These are phyloP conservation scores for Theobroma grandiflorum DNA, from an alignment of 441 rosid species.

Conservation along the genomic window DNA sequence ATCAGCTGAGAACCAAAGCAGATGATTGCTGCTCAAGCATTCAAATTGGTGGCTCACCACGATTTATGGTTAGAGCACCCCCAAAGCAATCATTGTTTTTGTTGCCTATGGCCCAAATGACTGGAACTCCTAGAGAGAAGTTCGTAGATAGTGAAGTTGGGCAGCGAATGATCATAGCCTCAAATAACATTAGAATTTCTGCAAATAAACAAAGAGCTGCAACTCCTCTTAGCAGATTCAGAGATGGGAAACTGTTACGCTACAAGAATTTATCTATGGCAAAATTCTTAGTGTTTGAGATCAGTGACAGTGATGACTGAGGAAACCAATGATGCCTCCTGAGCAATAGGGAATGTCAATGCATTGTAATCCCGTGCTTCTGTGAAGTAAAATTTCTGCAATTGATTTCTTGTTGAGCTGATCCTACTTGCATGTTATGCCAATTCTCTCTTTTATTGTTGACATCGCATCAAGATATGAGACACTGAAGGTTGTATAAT, in stretches of 20 bases:
- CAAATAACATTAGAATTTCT: conserved; percentile 49
- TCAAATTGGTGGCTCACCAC: not conserved
- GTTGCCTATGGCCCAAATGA: conserved; percentile 9
- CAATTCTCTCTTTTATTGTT: not conserved
- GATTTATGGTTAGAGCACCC: conserved; percentile 25
- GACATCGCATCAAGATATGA: not conserved
- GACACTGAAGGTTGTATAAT: not conserved
- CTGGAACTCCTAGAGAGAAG: conserved; percentile 22
- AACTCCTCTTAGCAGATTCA: conserved; percentile 44
- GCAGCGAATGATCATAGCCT: conserved; percentile 54
- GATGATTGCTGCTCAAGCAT: conserved; percentile 5
- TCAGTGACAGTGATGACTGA: conserved; percentile 56
- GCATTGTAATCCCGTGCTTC: not conserved
- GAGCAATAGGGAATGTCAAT: not conserved
- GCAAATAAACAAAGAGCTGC: conserved; percentile 38
- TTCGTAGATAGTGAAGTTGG: conserved; percentile 46
- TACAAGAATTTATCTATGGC: conserved; percentile 31
- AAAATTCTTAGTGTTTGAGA: conserved; percentile 57
- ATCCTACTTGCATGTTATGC: not conserved
- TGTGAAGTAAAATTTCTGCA: not conserved
- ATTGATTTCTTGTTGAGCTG: not conserved
- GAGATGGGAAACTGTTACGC: conserved; percentile 33
- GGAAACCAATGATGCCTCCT: conserved; percentile 18
- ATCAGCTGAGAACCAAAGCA: conserved; percentile 20
- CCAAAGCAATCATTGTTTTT: conserved; percentile 13